Conservation (phyloP, 371 early-diverging fungal genomes). For the Basidiobolus meristosporus region DNA sequence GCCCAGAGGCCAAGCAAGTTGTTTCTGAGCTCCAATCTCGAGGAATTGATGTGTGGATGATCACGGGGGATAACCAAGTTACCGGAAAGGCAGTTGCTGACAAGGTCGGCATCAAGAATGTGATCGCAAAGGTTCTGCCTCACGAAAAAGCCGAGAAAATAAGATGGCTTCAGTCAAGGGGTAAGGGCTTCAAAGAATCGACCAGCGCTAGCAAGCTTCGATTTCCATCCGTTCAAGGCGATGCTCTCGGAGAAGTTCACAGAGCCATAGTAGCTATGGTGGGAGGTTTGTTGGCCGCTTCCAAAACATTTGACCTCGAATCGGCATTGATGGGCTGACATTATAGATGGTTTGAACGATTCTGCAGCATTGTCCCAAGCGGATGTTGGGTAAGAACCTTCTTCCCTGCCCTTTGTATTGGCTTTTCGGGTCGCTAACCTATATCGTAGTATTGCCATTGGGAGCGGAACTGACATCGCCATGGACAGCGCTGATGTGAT, state of each 20-base stretch:
- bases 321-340: too few species aligned
- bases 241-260: not conserved
- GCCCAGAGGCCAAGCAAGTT: constrained; percentile 24
- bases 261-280: constrained; percentile 13
- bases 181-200: constrained; percentile 2
- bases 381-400: constrained; percentile 43
- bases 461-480: constrained; percentile 60
- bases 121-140: constrained; percentile 33
- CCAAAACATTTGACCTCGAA: too few species aligned
- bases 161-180: constrained; percentile 22
- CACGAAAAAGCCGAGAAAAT: constrained; percentile 45
- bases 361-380: constrained; percentile 76
- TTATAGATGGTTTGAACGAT: constrained; percentile 92
- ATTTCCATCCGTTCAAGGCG: too few species aligned
- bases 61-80: constrained; percentile 41
- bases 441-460: constrained; percentile 58
- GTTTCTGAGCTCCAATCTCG: constrained; percentile 16
- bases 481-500: constrained; percentile 59
- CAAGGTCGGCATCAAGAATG: constrained; percentile 28
- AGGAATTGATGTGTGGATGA: constrained; percentile 46
- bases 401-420: too few species aligned
- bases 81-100: constrained; percentile 35
- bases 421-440: too few species aligned
- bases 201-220: too few species aligned
- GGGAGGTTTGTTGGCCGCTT: constrained; percentile 6